Base-by-base conservation (phyloP, 75 land plant species). In the Gnetum montanum region DNA sequence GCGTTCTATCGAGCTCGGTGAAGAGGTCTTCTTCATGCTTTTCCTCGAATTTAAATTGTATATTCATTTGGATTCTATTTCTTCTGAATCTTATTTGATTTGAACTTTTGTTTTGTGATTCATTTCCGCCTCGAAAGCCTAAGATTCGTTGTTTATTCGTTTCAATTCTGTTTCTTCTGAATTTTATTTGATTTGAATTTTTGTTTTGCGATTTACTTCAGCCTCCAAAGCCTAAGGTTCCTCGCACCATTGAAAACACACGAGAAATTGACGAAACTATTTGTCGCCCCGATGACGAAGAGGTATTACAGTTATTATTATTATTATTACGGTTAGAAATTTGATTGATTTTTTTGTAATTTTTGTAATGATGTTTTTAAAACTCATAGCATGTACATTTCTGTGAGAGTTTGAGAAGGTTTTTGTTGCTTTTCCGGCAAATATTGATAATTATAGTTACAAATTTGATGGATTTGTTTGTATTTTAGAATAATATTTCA, bases 201-300 rank as follows among this genome's bases (percentile, higher is more conserved):
- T 7, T n/a, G 49, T 18, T 13, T 28, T 33, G 43, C 48, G 62
- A 43, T 34, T 40, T 43, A 31, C 15, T 66, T 34, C 73, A 88
- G 87, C 84, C 80, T 20, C 80, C 87, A 8, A 66, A 77, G 1
- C 79, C 70, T 58, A 69, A 75, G 64, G 43, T 70, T 31, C 98
- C 98, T 36, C 74, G 71, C 6, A 93, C 98, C 0, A 89, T 89
- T 59, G 98, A 93, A 62, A 93, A 89, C 60, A 89, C 96, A 0
- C 69, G 96, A 31, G 98, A 93, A 68, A 10, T 54, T 15, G 96
- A 93, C 64, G 96, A 93, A 72, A 93, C 98, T 28, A 72, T 85
- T 36, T 94, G 83, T 49, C 71, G 34, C 31, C 90, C 90, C 3
- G 90, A 85, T 61, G 98, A 93, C 59, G 90, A 85, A 33, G 98